Conservation (phyloP, 768 basidiomycete species). For the Suillus discolor region DNA sequence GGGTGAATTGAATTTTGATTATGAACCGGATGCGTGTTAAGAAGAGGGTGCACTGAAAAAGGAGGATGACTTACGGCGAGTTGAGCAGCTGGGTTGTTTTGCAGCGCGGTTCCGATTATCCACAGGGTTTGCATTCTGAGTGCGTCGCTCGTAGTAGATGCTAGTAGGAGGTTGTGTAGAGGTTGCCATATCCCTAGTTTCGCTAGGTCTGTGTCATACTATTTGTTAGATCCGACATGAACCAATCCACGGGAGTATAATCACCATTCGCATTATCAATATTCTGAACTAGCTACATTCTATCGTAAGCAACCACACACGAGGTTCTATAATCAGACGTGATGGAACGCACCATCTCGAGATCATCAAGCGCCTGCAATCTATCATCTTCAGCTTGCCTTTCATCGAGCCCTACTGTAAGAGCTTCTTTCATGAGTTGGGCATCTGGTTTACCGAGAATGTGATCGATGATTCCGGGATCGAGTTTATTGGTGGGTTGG, state of each 20-base stretch:
- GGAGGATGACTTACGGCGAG: constrained; percentile 52
- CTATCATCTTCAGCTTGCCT: constrained; percentile 57
- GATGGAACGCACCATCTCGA: constrained; percentile 73
- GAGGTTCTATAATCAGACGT: background rate
- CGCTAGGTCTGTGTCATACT: constrained; percentile 62
- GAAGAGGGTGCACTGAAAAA: no score
- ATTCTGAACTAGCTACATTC: constrained; percentile 71
- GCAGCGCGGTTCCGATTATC: constrained; percentile 87
- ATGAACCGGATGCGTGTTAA: background rate
- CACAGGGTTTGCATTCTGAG: constrained; percentile 74
- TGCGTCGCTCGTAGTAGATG: constrained; percentile 53
- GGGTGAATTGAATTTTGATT: background rate
- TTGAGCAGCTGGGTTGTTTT: constrained; percentile 89
- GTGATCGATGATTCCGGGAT: constrained; percentile 82
- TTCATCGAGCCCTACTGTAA: constrained; percentile 63
- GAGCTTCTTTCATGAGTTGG: constrained; percentile 79
- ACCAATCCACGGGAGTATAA: background rate
- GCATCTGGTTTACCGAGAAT: constrained; percentile 87
- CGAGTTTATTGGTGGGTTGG: constrained; percentile 54
- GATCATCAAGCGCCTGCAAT: constrained; percentile 73
- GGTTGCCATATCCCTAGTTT: constrained; percentile 81
- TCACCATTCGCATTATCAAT: constrained; percentile 89
- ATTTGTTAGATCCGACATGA: background rate
- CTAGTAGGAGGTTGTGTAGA: constrained; percentile 62
- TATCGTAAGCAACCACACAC: background rate